Percentiles rank a stretch among this genome's conserved stretches.
These are phyloP conservation scores for Pelargonium citronellum DNA, from an alignment of 441 rosid genomes.

Conservation along the genomic window DNA sequence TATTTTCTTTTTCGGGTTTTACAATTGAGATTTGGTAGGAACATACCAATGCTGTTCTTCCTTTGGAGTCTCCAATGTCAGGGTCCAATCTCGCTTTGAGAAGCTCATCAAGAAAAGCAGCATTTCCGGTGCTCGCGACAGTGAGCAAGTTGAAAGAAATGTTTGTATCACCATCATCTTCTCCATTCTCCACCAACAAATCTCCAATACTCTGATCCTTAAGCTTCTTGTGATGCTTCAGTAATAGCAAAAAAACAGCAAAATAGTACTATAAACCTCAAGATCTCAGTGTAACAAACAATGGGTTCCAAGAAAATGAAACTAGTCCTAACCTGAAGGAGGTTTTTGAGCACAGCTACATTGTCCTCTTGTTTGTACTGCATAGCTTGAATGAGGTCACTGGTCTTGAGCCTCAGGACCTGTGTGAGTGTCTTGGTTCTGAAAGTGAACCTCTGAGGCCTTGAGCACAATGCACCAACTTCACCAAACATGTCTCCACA, in stretches of 20 bases:
- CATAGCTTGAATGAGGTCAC: conserved; percentile 56
- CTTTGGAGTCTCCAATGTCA: conserved; percentile 56
- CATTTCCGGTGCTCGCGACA: conserved; percentile 66
- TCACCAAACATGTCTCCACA: conserved; percentile 81
- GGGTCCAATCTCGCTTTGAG: conserved; percentile 70
- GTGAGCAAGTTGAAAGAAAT: conserved; percentile 48
- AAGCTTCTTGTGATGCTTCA: conserved; percentile 54
- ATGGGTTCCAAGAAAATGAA: background rate
- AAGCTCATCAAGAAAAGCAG: conserved; percentile 77
- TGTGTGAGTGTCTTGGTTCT: conserved; percentile 74
- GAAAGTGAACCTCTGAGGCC: conserved; percentile 58
- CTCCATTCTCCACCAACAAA: conserved; percentile 31
- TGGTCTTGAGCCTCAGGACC: conserved; percentile 62
- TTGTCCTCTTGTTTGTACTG: conserved; percentile 59
- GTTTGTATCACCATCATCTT: conserved; percentile 39
- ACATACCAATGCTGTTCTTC: conserved; percentile 76
- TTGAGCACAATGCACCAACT: conserved; percentile 68
- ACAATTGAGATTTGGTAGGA: background rate
- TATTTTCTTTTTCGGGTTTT: too few species aligned
- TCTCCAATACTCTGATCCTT: conserved; percentile 47
- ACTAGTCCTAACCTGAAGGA: conserved; percentile 41
- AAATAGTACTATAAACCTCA: too few species aligned
- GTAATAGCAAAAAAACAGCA: too few species aligned
- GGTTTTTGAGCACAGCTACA: conserved; percentile 55
- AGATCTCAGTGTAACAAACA: background rate